phyloP scores from a whole-genome alignment of 148 eudicot genomes.

The Euryodendron excelsum region DNA sequence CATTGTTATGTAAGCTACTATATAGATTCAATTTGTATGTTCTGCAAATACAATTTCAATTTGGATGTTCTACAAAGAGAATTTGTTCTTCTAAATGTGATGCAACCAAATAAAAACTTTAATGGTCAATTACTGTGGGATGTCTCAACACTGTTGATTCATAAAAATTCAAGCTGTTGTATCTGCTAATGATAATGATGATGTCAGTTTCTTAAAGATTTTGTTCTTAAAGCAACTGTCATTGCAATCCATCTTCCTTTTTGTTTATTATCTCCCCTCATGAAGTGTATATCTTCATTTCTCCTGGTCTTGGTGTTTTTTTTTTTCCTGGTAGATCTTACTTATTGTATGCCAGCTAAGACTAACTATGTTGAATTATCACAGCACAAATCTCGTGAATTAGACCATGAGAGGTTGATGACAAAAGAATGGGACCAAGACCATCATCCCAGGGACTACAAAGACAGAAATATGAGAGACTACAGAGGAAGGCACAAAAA shows the following conservation, averaged over 20 bases:
- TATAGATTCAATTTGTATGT: not conserved
- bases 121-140: not conserved
- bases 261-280: not conserved
- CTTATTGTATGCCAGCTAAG: conserved; percentile 4
- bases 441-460: conserved; percentile 41
- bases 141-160: not conserved
- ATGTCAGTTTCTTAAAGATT: not conserved
- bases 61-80: no score
- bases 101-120: not conserved
- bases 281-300: not conserved
- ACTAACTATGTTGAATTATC: not conserved
- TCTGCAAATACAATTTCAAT: not conserved
- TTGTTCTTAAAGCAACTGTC: not conserved
- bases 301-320: not conserved
- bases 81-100: not conserved
- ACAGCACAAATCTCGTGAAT: conserved; percentile 48
- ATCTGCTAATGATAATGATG: not conserved
- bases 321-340: not conserved
- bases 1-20: not conserved
- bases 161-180: not conserved
- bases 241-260: not conserved
- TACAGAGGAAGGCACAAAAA: conserved; percentile 51
- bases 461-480: conserved; percentile 46
- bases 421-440: conserved; percentile 42
- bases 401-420: conserved; percentile 43